These are phyloP conservation scores for Hyaloscypha variabilis DNA, from an alignment of 495 filamentous ascomycete species.

Conservation along the genomic window DNA sequence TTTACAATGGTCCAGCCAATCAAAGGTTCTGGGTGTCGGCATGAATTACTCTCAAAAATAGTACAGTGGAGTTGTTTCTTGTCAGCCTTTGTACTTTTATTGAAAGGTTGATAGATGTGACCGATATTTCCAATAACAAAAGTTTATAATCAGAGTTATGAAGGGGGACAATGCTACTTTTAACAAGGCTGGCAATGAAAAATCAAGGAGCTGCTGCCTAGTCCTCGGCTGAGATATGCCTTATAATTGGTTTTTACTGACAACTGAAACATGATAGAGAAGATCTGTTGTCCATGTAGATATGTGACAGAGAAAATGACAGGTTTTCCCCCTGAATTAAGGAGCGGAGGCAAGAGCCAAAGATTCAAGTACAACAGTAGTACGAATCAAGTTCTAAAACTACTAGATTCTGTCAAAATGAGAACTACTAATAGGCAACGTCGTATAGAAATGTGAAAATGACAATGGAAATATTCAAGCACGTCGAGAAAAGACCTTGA, in stretches of 20 bases:
- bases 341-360: no score
- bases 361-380: no score
- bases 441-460: no score
- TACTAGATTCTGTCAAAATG: no score
- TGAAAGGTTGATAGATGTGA: background rate
- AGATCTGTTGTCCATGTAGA: background rate
- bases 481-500: background rate
- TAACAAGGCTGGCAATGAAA: background rate
- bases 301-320: background rate
- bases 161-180: background rate
- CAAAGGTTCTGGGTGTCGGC: conserved; percentile 21
- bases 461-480: background rate
- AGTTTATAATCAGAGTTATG: background rate
- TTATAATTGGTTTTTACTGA: background rate
- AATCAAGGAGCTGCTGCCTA: background rate
- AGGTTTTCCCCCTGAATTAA: no score
- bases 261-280: background rate
- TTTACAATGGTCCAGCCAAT: background rate
- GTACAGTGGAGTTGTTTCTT: background rate
- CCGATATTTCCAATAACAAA: background rate
- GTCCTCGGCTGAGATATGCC: background rate
- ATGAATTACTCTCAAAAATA: conserved; percentile 8
- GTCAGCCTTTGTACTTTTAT: conserved; percentile 12
- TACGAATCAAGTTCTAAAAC: no score
- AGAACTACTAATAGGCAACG: no score